Percentiles rank a stretch among this genome's conserved stretches.
Evolutionary conservation across 768 basidiomycete species (phyloP).

Genomic region (Suillus alpinus): DNA sequence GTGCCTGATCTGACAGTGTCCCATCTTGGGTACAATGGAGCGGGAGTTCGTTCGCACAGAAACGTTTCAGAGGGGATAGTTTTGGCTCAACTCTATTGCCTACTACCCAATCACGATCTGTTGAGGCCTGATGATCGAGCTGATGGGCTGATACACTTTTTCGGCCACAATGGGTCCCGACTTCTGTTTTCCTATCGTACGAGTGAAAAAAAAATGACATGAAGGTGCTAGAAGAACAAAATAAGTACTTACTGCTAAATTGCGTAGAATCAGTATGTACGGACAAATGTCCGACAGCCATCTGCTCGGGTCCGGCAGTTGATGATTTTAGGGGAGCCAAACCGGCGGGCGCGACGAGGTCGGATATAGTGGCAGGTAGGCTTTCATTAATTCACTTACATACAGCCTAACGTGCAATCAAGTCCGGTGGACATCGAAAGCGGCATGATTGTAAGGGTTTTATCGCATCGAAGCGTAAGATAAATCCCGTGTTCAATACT

Average conservation of each 20-base stretch:
- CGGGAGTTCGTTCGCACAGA: background rate
- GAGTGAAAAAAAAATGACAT: background rate
- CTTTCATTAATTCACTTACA: background rate
- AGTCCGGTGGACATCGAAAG: background rate
- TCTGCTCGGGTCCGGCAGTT: background rate
- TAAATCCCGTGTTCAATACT: background rate
- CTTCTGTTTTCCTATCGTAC: background rate
- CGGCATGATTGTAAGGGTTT: background rate
- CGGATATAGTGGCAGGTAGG: background rate
- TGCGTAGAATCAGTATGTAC: background rate
- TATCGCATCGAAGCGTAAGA: background rate
- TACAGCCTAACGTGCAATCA: background rate
- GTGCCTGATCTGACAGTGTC: background rate
- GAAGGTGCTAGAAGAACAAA: background rate
- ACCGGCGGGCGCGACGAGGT: background rate
- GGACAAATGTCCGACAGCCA: too few relatives aligned
- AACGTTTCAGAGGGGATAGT: background rate
- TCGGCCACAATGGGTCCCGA: background rate
- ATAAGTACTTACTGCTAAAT: background rate
- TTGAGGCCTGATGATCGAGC: background rate
- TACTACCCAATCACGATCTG: background rate
- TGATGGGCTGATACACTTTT: background rate
- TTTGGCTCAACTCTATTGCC: background rate
- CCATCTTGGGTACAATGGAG: background rate
- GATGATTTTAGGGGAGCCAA: background rate